Evolutionary conservation across 2,329 filamentous ascomycete genomes (phyloP), one percentile per base, ranked within the genome.

Genomic region (Talaromyces sp.): DNA sequence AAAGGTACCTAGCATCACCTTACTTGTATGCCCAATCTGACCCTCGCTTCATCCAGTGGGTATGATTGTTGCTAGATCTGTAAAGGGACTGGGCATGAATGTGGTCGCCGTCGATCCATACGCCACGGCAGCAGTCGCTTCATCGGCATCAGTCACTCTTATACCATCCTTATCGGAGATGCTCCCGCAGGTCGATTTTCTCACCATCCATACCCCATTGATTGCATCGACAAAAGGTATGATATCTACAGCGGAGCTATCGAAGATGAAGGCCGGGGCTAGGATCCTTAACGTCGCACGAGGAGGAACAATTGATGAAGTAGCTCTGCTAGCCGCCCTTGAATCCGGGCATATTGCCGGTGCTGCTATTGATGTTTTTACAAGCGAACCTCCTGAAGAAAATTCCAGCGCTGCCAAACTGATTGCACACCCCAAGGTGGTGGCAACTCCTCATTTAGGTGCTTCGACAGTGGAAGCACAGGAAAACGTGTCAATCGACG

Each of bases 391-490:
- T 5, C 86, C 88, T 0, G 69, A 79, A n/a, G 84, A 85, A 2
- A 78, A 79, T 35, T 86, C 86, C 1, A 78, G 82, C 4, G 88
- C 89, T 1, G 81, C 81, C 11, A 81, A 80, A 51, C 78, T 95
- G 9, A 84, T 89, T 60, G 80, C 79, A 10, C 90, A 93, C 66
- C 83, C 86, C 0, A 87, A 85, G 65, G 89, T 91, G 0, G 86
- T 93, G 1, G 86, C 86, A 1, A 93, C 90, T 8, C 90, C 90
- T 1, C 90, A 95, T 71, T 80, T 95, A 0, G 90, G 90, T 8
- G 90, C 90, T 0, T 90, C 87, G 0, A 95, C 90, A 0, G 82
- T 89, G 35, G 90, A 95, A 79, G 90, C 90, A 0, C 90, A 95
- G 72, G 89, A 93, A 69, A 93, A 92, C 63, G 90, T 93, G 3